phyloP scores from a whole-genome alignment of 2,329 filamentous ascomycete species.

The Neophaeococcomyces aloes region DNA sequence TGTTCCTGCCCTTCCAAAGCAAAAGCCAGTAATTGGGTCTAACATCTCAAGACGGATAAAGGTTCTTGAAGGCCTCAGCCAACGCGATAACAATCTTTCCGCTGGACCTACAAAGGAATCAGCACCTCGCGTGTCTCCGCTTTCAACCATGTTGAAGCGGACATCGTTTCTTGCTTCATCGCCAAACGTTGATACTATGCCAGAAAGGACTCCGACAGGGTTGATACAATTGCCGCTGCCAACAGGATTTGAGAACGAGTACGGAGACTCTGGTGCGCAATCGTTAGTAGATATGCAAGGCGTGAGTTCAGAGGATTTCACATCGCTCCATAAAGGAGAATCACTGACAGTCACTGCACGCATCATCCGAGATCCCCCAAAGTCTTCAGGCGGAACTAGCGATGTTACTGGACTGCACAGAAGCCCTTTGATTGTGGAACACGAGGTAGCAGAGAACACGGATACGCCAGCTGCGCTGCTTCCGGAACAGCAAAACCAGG shows the following conservation, averaged over 20 bases:
- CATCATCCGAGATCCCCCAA: constrained; percentile 55
- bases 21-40: constrained; percentile 74
- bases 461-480: constrained; percentile 15
- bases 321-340: constrained; percentile 35
- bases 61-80: constrained; percentile 68
- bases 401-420: constrained; percentile 38
- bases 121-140: constrained; percentile 21
- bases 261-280: not conserved
- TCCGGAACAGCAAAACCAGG: constrained; percentile 16
- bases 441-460: constrained; percentile 41
- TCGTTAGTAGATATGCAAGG: constrained; percentile 6
- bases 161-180: constrained; percentile 1
- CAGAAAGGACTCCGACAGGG: not conserved
- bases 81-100: constrained; percentile 31
- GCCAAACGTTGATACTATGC: not conserved
- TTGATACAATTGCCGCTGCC: not conserved
- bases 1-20: constrained; percentile 44
- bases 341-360: constrained; percentile 82
- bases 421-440: constrained; percentile 54
- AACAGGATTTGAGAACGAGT: not conserved
- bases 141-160: constrained; percentile 5
- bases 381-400: constrained; percentile 7
- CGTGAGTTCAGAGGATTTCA: constrained; percentile 1
- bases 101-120: constrained; percentile 10
- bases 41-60: constrained; percentile 93